phyloP scores from a whole-genome alignment of 495 filamentous ascomycete species.

The Aspergillus ellipticus region DNA sequence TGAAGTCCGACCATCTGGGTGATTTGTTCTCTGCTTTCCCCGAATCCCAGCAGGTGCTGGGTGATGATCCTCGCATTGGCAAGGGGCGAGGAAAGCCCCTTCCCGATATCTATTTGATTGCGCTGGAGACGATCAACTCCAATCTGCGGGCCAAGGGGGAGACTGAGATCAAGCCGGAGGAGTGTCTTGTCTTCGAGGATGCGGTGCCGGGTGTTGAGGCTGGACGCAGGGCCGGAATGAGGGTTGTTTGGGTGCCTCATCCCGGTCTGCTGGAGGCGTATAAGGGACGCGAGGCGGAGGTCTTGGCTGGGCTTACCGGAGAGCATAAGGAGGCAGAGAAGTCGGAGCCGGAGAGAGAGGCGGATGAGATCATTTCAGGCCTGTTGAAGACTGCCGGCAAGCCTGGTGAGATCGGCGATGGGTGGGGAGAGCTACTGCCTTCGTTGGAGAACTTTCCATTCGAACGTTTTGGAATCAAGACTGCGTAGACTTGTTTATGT shows the following conservation, averaged over 20 bases:
- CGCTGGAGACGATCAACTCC: conserved; percentile 79
- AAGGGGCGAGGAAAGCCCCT: conserved; percentile 83
- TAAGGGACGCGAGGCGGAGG: conserved; percentile 69
- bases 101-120: conserved; percentile 91
- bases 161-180: conserved; percentile 67
- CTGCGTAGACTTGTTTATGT: neutral
- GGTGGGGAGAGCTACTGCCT: conserved; percentile 61
- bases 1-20: conserved; percentile 75
- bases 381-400: conserved; percentile 43
- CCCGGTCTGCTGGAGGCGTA: conserved; percentile 72
- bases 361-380: conserved; percentile 38
- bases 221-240: conserved; percentile 88
- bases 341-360: conserved; percentile 39
- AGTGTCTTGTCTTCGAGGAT: conserved; percentile 97
- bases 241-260: conserved; percentile 91
- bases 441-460: conserved; percentile 72
- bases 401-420: conserved; percentile 61
- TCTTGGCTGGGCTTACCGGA: conserved; percentile 78
- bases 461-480: conserved; percentile 61
- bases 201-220: conserved; percentile 89
- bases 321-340: conserved; percentile 58
- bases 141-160: conserved; percentile 57
- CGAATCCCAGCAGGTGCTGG: conserved; percentile 63
- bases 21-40: conserved; percentile 74
- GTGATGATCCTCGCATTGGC: conserved; percentile 80